Base-by-base conservation (phyloP, 2,329 filamentous ascomycete species). In the Venturia asperata region DNA sequence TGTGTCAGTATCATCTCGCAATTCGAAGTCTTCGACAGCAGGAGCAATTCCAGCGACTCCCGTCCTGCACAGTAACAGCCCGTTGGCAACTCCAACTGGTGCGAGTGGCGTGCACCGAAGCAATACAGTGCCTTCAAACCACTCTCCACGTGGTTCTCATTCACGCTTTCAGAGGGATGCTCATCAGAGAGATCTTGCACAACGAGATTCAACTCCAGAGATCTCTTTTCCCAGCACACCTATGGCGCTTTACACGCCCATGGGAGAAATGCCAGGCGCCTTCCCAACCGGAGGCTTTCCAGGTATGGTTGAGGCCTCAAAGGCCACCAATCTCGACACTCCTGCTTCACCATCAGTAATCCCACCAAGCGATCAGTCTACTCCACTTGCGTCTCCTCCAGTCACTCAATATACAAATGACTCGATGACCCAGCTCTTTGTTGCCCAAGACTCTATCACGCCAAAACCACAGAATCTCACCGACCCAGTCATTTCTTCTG, bases 51-150 rank as follows among this genome's bases (percentile, higher is more conserved):
- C 91, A 0, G 84, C 82, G 63, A 89, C 85, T 68, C 86, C 86
- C 15, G 80, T 80, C 13, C 64, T 68, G 21, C 66, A 66, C 24
- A 71, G 67, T 45, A 70, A 74, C 41, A 65, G 68, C 15, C 70
- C 70, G 9, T 70, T 70, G 10, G 68, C 68, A 2, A 68, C 63
- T 37, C 66, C 66, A 5, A 72, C 73, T 1, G 71, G 72, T 30
- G 30, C 24, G 71, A 68, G 73, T 52, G 83, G 85, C 56, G 81
- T 90, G n/a, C 83, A 87, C 71, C 79, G 87, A 69, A 97, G 93
- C 77, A 97, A 97, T 73, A 99, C 94, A 3, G 82, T 97, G 17
- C 94, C 94, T 0, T 94, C 93, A 0, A 96, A 96, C 73, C 88
- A 89, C 74, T 94, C 91, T 0, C 91, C 91, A 9, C 86, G 85